These are phyloP conservation scores for Coniosporium apollinis DNA, from an alignment of 495 filamentous ascomycete species.

Conservation along the genomic window DNA sequence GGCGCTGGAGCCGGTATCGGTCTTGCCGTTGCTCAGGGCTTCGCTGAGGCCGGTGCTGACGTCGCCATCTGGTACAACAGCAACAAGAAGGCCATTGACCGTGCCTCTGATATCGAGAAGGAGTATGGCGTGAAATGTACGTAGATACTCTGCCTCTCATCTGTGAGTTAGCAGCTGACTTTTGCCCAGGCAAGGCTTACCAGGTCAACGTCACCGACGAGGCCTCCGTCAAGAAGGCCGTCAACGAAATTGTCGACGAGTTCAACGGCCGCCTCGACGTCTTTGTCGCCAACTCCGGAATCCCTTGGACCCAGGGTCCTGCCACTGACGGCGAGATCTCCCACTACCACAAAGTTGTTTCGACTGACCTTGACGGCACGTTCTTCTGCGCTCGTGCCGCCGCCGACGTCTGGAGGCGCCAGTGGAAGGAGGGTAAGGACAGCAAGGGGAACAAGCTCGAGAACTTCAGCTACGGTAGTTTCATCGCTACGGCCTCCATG, in stretches of 20 bases:
- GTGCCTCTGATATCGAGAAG: conserved; percentile 56
- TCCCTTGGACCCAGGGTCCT: conserved; percentile 17
- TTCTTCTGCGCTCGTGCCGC: conserved; percentile 71
- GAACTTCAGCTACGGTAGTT: conserved; percentile 51
- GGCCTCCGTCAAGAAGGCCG: conserved; percentile 10
- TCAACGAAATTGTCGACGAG: conserved; percentile 13
- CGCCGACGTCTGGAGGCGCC: conserved; percentile 48
- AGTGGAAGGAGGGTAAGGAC: conserved; percentile 49
- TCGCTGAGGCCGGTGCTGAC: conserved; percentile 74
- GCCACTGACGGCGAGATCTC: conserved; percentile 17
- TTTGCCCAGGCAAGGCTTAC: conserved; percentile 13
- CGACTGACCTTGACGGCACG: conserved; percentile 64
- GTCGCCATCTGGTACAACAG: conserved; percentile 77
- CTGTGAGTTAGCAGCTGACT: not conserved
- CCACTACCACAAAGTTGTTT: conserved; percentile 53
- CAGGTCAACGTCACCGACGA: conserved; percentile 15
- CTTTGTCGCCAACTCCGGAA: conserved; percentile 20
- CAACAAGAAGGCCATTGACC: conserved; percentile 51
- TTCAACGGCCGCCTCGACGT: conserved; percentile 23
- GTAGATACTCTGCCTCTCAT: conserved; percentile 9
- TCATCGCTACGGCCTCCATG: conserved; percentile 68
- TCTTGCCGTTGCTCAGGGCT: conserved; percentile 52
- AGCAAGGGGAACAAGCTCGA: conserved; percentile 48
- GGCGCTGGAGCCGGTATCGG: conserved; percentile 76
- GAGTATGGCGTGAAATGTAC: conserved; percentile 68